Conservation (phyloP, 2,329 filamentous ascomycete genomes). For the Diaporthe australafricana region DNA sequence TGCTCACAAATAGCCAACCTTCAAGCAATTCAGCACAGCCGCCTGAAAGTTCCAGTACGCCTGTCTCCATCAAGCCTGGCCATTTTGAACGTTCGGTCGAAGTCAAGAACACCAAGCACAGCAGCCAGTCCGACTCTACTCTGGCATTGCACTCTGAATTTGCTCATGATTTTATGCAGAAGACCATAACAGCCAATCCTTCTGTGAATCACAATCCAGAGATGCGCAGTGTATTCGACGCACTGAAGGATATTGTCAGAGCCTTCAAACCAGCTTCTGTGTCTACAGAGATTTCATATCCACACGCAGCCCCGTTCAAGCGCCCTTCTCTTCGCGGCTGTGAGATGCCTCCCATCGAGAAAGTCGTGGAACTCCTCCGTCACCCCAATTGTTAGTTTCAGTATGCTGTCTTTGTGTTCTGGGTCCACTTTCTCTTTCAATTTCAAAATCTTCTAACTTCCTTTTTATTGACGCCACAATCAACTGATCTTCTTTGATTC, state of each 20-base stretch:
- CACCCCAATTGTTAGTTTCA: not conserved
- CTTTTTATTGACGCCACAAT: too few species aligned
- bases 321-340: not conserved
- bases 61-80: too few species aligned
- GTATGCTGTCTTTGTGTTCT: fast-evolving
- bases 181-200: not conserved
- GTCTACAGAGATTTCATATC: not conserved
- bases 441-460: too few species aligned
- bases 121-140: not conserved
- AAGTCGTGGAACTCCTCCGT: slow-evolving; percentile 7
- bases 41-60: not conserved
- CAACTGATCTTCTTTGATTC: not conserved
- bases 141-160: not conserved
- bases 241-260: not conserved
- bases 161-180: not conserved
- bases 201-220: not conserved
- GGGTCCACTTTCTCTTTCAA: too few species aligned
- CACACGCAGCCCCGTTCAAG: not conserved
- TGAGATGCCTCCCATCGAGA: not conserved
- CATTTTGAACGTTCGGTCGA: not conserved
- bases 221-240: not conserved
- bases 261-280: not conserved
- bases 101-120: not conserved
- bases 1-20: not conserved
- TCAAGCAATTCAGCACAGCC: not conserved